Base-by-base conservation (phyloP, 805 yeast species). In the Saturnispora quitensis region DNA sequence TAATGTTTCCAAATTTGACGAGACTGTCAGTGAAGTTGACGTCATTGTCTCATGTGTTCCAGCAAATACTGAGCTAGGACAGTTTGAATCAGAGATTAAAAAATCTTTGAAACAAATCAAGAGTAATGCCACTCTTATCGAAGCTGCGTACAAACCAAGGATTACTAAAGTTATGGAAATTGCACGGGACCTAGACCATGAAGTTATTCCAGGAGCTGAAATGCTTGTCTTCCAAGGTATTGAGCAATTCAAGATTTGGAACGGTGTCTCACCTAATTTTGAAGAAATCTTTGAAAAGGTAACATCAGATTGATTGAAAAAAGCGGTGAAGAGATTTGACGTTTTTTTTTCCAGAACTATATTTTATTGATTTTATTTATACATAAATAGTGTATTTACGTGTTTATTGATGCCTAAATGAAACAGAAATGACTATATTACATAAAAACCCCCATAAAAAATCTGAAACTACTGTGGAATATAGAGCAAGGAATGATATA, bases 201-300 rank as follows among this genome's bases (percentile, higher is more conserved):
- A 73, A n/a, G 84, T 83, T n/a, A 76, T 91, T 57, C 86, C 90
- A 8, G 99, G 99, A 12, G 81, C 85, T 35, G 88, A 89, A 62
- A 86, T 95, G 93, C 76, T 93, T 56, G 89, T 90, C 17, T 82
- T 86, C 68, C 99, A 93, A 70, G 99, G 97, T 46, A 82, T 86
- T 47, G 87, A 78, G 57, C 99, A 93, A 70, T 89, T 90, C 65
- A 70, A 75, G 56, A 68, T 80, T 52, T 91, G 95, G 84, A 87
- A 86, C 10, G 84, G 85, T 0, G 65, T 74, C 47, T 68, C 60
- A 27, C 83, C 90, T 3, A 88, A 89, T 20, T 84, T 80, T 66
- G 67, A 73, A 33, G 77, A 75, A 20, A 75, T 84, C 45, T 80
- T 76, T 58, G 72, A 77, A 18, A 89, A 87, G 31, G 91, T 86